phyloP scores from a whole-genome alignment of 2,329 filamentous ascomycete species.

The Nemania sp. region DNA sequence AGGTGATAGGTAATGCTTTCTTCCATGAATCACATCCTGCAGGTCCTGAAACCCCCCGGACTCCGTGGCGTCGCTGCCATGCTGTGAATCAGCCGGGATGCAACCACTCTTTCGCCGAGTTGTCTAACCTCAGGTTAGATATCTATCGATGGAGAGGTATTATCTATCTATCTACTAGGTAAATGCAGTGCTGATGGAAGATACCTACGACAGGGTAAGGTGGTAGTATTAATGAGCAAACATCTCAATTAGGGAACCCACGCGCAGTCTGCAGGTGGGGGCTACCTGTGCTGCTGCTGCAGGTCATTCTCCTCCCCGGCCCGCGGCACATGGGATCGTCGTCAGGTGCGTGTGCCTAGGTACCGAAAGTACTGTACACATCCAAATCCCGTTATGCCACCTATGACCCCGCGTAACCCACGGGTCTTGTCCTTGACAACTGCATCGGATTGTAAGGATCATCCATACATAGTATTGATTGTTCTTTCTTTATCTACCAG shows the following conservation, averaged over 20 bases:
- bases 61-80: not conserved
- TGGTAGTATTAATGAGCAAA: too few relatives aligned
- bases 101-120: not conserved
- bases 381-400: too few relatives aligned
- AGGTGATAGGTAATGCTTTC: not conserved
- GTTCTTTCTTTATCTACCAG: too few relatives aligned
- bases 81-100: not conserved
- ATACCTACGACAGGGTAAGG: too few relatives aligned
- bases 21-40: slow-evolving; percentile 5
- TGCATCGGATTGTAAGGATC: too few relatives aligned
- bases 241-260: not conserved
- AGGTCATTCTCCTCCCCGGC: not conserved
- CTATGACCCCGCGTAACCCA: too few relatives aligned
- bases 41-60: slow-evolving; percentile 16
- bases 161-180: not conserved
- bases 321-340: not conserved
- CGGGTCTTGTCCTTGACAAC: too few relatives aligned
- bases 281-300: not conserved
- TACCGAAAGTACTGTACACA: not conserved
- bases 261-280: not conserved
- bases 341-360: not conserved
- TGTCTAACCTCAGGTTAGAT: too few relatives aligned
- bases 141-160: not conserved
- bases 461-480: not conserved
- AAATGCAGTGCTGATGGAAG: too few relatives aligned